Evolutionary conservation across 495 filamentous ascomycete species (phyloP), one percentile per base, ranked within the genome.

Genomic region (Aspergillus nidulans): DNA sequence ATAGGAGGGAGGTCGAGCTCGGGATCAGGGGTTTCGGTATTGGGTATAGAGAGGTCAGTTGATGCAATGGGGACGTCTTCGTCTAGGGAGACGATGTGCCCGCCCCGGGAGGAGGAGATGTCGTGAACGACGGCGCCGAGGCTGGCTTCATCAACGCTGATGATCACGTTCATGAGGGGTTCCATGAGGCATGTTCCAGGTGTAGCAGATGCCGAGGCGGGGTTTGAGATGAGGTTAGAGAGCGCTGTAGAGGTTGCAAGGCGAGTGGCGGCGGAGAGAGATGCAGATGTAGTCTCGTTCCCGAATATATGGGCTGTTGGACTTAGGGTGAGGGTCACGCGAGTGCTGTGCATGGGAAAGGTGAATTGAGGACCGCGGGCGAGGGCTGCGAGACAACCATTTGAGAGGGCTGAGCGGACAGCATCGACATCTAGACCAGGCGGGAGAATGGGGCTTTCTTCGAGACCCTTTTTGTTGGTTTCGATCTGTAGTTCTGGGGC

Each of bases 121-220:
- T 99, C 95, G 56, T 94, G 90, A 40, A 95, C 88, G n/a, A 99
- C 89, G 3, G 82, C 78, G 12, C 91, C 90, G 18, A 96, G 80
- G 21, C 81, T 83, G 13, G 78, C 79, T 73, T 97, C 94, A 63
- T 92, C 87, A 51, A 92, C 86, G 66, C 77, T 80, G 63, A 99
- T 92, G 16, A 82, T 83, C 9, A 89, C 91, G 57, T 84, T 81
- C 87, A 96, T 95, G 23, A 97, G 85, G 0, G 92, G 92, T 67
- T 99, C 95, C 77, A 97, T 88, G 41, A 99, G 73, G 1, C 78
- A 80, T 4, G 87, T 79, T 1, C 72, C 63, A 13, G 41, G 24
- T 16, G 81, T 68, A 0, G 80, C 78, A 25, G 23, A 20, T 19
- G 12, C 25, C 5, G 28, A 25, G 16, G 32, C 28, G 34, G 49